Conservation (phyloP, 78 protist species). For the Cavenderia fasciculata region DNA sequence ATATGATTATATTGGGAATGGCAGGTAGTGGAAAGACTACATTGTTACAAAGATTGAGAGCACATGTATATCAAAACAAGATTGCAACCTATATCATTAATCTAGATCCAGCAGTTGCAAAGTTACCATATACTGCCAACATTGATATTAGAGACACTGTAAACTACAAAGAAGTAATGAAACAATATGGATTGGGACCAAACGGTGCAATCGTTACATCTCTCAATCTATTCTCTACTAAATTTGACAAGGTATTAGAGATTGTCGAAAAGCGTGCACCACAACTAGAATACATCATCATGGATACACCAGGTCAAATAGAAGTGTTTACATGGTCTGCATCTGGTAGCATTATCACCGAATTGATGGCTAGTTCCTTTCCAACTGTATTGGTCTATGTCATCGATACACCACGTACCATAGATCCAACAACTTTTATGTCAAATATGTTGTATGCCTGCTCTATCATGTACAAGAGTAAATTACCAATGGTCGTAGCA, state of each 20-base stretch:
- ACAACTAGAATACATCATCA: constrained; percentile 81
- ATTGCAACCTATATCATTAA: constrained; percentile 92
- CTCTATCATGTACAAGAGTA: constrained; percentile 93
- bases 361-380: constrained; percentile 89
- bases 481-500: constrained; percentile 93
- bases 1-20: constrained; percentile 95
- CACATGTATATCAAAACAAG: constrained; percentile 77
- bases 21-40: constrained; percentile 98
- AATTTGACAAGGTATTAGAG: constrained; percentile 93
- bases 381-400: constrained; percentile 96
- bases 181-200: constrained; percentile 97
- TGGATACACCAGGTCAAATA: constrained; percentile 99
- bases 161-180: constrained; percentile 97
- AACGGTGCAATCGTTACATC: constrained; percentile 99
- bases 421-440: constrained; percentile 97
- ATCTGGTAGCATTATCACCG: constrained; percentile 95
- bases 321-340: constrained; percentile 99
- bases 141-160: constrained; percentile 99
- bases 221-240: constrained; percentile 96
- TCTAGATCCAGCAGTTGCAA: constrained; percentile 95
- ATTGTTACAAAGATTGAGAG: constrained; percentile 69
- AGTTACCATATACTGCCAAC: constrained; percentile 91
- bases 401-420: constrained; percentile 95
- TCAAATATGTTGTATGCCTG: constrained; percentile 98
- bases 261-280: constrained; percentile 87